Conservation (phyloP, 306 rosid genomes). For the Rosa persica region DNA sequence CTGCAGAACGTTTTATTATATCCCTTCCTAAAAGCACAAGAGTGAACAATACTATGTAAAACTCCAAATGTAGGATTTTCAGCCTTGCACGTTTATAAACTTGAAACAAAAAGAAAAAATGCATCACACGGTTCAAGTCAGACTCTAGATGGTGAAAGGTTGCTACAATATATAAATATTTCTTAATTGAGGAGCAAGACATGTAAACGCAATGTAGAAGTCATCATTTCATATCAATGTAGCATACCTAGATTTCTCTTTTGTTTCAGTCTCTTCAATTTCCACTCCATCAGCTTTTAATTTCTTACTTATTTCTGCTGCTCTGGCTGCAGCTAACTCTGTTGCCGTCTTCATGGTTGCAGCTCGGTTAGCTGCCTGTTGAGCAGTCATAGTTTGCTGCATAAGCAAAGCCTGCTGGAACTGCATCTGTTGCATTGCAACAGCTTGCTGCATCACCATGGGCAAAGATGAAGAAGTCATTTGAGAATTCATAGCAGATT, state of each 20-base stretch:
- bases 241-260: conserved; percentile 71
- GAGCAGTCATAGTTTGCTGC: conserved; percentile 96
- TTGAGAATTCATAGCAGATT: conserved; percentile 57
- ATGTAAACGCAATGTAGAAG: background rate
- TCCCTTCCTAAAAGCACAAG: too few relatives aligned
- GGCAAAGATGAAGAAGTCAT: conserved; percentile 84
- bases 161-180: background rate
- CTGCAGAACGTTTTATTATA: too few relatives aligned
- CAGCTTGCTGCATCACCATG: conserved; percentile 99
- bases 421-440: conserved; percentile 99
- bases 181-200: background rate
- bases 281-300: conserved; percentile 71
- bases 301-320: conserved; percentile 94
- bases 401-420: conserved; percentile 95
- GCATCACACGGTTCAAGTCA: background rate
- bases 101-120: background rate
- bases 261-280: conserved; percentile 39
- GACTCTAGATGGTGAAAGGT: background rate
- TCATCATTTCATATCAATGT: background rate
- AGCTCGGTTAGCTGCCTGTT: conserved; percentile 93
- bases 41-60: too few relatives aligned
- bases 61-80: too few relatives aligned
- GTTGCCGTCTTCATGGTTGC: conserved; percentile 98
- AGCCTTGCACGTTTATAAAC: background rate
- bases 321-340: conserved; percentile 96